Evolutionary conservation across 164 flowering plant species (phyloP), one percentile per base, ranked within the genome.

Genomic region (Berberis vulgaris): DNA sequence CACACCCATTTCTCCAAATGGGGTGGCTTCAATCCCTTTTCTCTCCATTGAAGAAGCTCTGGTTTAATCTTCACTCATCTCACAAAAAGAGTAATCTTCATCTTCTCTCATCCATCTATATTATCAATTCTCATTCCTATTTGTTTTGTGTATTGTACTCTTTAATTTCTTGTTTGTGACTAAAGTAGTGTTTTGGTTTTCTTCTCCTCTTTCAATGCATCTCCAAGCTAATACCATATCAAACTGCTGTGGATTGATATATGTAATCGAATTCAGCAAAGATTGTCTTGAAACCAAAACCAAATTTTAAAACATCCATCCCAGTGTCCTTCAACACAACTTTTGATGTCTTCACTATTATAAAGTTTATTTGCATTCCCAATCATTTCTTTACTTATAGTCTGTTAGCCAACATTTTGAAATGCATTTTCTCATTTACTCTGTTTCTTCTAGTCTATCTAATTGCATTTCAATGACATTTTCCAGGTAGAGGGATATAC

Each of bases 401-500:
- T 26, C 26, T 9, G 12, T n/a, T 50, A 5, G 10, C 12, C 54
- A 5, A 50, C 2, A 6, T 5, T 8, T 9, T n/a, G 11, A 50
- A 50, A 46, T 46, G 8, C 49, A 8, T 10, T 50, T 8, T n/a
- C 59, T 3, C 40, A n/a, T 26, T 1, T 5, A 4, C 55, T 44
- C 12, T 4, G 10, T 4, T 5, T 62, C 10, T 45, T 3, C 6
- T 5, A 9, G 26, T 62, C 8, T 4, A 3, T 46, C 57, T 64
- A 41, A 54, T 42, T 52, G 42, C 54, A 47, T n/a, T 39, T 66
- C 57, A 61, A 47, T 43, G 49, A 65, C 71, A 6, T 42, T 67
- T 71, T 44, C 38, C 85, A 94, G 96, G 98, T 4, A 84, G 93
- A 77, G 99, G 99, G 74, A 88, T 94, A 72, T 87, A 91, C 77